Conservation (phyloP, 1,284 basidiomycete genomes). For the Rhodofomes roseus region DNA sequence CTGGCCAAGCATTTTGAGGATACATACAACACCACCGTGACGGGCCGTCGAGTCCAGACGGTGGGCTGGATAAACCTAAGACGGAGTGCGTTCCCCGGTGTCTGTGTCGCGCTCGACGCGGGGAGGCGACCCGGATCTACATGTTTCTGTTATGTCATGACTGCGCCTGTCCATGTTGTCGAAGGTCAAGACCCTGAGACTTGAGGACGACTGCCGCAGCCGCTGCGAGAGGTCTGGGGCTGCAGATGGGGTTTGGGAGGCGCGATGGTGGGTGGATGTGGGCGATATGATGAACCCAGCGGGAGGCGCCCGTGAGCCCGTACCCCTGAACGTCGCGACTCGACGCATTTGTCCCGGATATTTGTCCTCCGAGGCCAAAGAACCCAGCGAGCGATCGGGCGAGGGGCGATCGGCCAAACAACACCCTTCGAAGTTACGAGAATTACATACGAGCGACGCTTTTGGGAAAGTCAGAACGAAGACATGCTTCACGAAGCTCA, state of each 20-base stretch:
- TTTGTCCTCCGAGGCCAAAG: too few species aligned
- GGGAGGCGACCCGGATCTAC: neutral
- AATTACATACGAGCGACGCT: too few species aligned
- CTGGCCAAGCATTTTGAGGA: neutral
- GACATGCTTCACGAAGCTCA: too few species aligned
- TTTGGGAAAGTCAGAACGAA: too few species aligned
- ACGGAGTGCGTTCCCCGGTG: neutral
- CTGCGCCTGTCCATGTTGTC: neutral
- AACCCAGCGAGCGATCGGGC: too few species aligned
- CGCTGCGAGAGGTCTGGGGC: neutral
- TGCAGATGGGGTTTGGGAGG: neutral
- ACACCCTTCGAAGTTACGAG: too few species aligned
- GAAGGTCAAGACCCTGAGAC: neutral
- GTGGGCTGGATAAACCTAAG: neutral
- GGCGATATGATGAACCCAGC: neutral
- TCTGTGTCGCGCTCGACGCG: neutral
- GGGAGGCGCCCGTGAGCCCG: neutral
- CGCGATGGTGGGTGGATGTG: neutral
- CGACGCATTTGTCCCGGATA: too few species aligned
- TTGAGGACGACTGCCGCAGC: neutral
- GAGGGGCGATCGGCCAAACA: too few species aligned
- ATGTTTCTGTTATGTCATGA: neutral
- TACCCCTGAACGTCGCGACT: too few species aligned
- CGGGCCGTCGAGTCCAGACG: neutral
- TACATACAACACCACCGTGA: too few species aligned